phyloP scores from a whole-genome alignment of 129 eudicot species.

The Flaveria bidentis region DNA sequence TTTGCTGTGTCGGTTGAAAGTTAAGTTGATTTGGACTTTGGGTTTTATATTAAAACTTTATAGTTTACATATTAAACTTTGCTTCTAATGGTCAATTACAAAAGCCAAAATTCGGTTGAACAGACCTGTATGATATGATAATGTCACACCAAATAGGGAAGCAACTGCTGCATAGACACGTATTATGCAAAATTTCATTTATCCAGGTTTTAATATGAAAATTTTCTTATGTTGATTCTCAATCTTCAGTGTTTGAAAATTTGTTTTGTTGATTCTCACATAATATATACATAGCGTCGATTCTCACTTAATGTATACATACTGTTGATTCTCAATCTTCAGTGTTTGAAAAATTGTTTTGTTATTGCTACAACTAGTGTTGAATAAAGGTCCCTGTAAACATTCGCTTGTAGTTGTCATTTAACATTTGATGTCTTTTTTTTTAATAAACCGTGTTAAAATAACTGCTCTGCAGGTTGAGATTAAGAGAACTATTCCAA shows the following conservation, averaged over 20 bases:
- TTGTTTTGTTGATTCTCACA: neutral
- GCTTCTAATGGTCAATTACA: neutral
- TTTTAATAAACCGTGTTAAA: too few species aligned
- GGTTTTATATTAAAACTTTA: too few species aligned
- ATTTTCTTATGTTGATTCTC: neutral
- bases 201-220: too few species aligned
- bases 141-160: neutral
- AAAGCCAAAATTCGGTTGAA: neutral
- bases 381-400: too few species aligned
- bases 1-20: neutral
- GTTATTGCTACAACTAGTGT: too few species aligned
- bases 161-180: too few species aligned
- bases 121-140: neutral
- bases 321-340: neutral
- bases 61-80: neutral
- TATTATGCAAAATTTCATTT: neutral
- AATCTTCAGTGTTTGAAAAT: neutral
- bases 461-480: conserved; percentile 59
- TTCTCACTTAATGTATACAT: neutral
- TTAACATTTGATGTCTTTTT: too few species aligned
- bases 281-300: too few species aligned
- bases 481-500: conserved; percentile 92
- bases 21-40: neutral
- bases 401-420: too few species aligned
- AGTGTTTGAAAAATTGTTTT: neutral